Base-by-base conservation (phyloP, 805 yeast genomes). In the Yarrowia deformans region DNA sequence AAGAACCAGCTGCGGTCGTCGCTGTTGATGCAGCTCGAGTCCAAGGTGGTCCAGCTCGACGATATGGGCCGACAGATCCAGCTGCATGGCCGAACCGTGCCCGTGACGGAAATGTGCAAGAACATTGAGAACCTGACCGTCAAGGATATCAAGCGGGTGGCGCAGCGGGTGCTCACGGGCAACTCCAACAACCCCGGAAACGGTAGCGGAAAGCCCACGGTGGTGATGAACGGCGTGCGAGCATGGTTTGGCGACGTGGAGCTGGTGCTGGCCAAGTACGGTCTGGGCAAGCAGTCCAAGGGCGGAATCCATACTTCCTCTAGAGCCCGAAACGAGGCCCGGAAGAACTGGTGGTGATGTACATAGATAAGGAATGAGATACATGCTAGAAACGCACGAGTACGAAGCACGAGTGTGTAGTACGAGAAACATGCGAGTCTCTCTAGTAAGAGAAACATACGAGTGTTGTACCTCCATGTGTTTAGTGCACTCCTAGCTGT, bases 51-150 rank as follows among this genome's bases (percentile, higher is more conserved):
- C n/a, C 93, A 91, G 75, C 82, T 95, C 69, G 99, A 95, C 79
- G 99, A 95, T 75, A 83, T 93, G 79, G 98, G 98, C 14, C 87
- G 98, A 78, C 99, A 95, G 78, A 87, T 95, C 34, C 97, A 91
- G 78, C 86, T 91, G 56, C 92, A 90, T 76, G 91, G 92, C 52
- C 85, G 84, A 72, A 86, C 90, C 72, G 85, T 93, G 9, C 87
- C 90, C 14, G 88, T 92, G 9, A 80, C 82, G 42, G 97, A 93
- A 74, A 93, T 94, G 97, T 88, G 94, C 69, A 81, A 78, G 8
- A 87, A 87, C 74, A 92, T 95, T 71, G 93, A 90, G 70, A 76
- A 77, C 12, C 84, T 95, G 71, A 84, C 91, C 0, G 83, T 87
- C 3, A 80, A 79, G 7, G 97, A 94, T 76, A 83, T 95, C 54